Base-by-base conservation (phyloP, 2,329 filamentous ascomycete species). In the Fonsecaea erecta region DNA sequence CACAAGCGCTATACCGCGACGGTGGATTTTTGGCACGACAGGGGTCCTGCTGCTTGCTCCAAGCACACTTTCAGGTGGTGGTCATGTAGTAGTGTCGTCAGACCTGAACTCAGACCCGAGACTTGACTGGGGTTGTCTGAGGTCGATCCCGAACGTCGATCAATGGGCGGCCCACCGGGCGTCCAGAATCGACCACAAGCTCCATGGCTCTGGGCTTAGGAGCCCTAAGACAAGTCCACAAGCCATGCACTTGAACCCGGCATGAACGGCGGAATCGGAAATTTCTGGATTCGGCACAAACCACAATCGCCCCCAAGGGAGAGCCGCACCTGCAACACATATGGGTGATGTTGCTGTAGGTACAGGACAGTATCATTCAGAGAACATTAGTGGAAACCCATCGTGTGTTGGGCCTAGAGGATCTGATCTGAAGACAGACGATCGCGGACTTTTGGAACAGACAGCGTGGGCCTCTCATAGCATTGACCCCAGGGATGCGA, bases 131-230 rank as follows among this genome's bases (percentile, higher is more conserved):
- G 66, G 56, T 28, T 53, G 54, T 34, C 32, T 52, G 56, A 63
- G 60, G 66, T 59, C 61, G 63, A 66, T 66, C 63, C 66, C 58
- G 58, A 48, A 24, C 46, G 63, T 63, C 63, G 63, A 66, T 68
- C 60, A 62, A 64, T 48, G 57, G 48, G 34, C 34, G 61, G 30
- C 53, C 61, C 60, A 63, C 54, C 8, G 14, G 64, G 52, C 60
- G 53, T 52, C 51, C 60, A 56, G 60, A 62, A 46, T 43, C 55
- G 24, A 58, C 32, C 32, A 60, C 40, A 32, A 32, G n/a, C 53
- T 61, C 24, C 40, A 53, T 30, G 46, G 53, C 40, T 21, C 40
- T 37, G 53, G 53, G 4, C 53, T 56, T 56, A n/a, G 53, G 53
- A 21, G 28, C 28, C 53, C 34, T 56, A 56, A 56, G 14, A 21